These are phyloP conservation scores for Lagenaria siceraria DNA, from an alignment of 306 rosid genomes.

Conservation along the genomic window DNA sequence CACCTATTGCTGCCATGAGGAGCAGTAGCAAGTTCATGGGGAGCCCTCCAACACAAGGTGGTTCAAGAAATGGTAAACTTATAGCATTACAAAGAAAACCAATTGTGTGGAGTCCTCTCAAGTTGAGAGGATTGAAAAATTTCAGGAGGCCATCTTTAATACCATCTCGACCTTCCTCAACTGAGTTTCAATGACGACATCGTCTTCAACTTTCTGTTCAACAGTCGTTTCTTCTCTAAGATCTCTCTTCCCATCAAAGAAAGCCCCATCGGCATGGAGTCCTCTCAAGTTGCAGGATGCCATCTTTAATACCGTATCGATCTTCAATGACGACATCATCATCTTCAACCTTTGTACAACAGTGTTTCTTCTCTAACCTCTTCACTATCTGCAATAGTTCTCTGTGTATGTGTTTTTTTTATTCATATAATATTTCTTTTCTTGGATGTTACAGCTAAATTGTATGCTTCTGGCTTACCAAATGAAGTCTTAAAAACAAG, in stretches of 20 bases:
- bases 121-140: constrained; percentile 39
- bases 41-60: constrained; percentile 52
- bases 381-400: background rate
- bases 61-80: constrained; percentile 32
- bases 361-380: background rate
- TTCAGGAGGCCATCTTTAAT: constrained; percentile 53
- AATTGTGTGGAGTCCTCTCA: constrained; percentile 81
- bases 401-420: background rate
- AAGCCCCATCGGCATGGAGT: constrained; percentile 63
- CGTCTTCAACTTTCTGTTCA: background rate
- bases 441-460: constrained; percentile 7
- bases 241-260: constrained; percentile 15
- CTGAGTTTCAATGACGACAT: constrained; percentile 30
- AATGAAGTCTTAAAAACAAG: background rate
- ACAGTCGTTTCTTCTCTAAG: background rate
- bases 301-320: constrained; percentile 35
- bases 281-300: constrained; percentile 53
- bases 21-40: constrained; percentile 75
- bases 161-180: constrained; percentile 34
- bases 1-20: constrained; percentile 55
- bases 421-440: background rate
- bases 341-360: background rate
- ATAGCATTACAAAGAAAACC: constrained; percentile 52
- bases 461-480: constrained; percentile 34
- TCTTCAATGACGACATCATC: constrained; percentile 16